Evolutionary conservation across 2,329 filamentous ascomycete species (phyloP), one percentile per base, ranked within the genome.

Genomic region (Colletotrichum sp.): DNA sequence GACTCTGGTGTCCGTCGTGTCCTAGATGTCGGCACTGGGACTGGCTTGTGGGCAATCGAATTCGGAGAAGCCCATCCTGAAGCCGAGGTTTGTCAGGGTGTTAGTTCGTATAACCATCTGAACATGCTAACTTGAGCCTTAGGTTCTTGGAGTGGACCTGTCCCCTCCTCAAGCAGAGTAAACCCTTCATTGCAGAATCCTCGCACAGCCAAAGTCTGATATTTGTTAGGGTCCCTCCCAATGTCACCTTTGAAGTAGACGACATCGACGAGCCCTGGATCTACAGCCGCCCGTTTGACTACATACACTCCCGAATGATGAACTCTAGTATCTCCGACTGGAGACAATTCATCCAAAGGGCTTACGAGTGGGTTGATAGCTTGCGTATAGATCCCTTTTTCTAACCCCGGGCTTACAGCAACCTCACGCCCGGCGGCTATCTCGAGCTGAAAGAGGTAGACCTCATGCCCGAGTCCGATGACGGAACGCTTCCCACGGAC

Each of bases 191-290:
- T 18, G 27, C 15, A 87, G 76, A 79, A 87, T 22, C 10, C 1
- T 8, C 13, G 8, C 13, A 8, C 15, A 28, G 16, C 10, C 4
- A 5, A n/a, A n/a, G 30, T 2, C 39, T 66, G 13, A 66, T 28
- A 5, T 2, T 16, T 1, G 5, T 16, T 8, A 67, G 65, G 3
- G 85, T 86, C 7, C 87, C 87, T 2, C 83, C 85, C 0, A 89
- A 89, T 70, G 82, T 87, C 32, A 79, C 78, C 10, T 89, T 89
- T 77, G 83, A 86, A 48, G 78, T 86, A 52, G 84, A 86, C 69
- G 84, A 85, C 70, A 75, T 80, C 1, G 82, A 83, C 25, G 77
- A 80, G 58, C 75, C 78, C 52, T 86, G 84, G 84, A 78, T 79
- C 8, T 84, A 76, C 27, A 70, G 74, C n/a, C 43, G 77, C 2